phyloP scores from a whole-genome alignment of 345 rosid genomes.

The Sonneratia caseolaris region DNA sequence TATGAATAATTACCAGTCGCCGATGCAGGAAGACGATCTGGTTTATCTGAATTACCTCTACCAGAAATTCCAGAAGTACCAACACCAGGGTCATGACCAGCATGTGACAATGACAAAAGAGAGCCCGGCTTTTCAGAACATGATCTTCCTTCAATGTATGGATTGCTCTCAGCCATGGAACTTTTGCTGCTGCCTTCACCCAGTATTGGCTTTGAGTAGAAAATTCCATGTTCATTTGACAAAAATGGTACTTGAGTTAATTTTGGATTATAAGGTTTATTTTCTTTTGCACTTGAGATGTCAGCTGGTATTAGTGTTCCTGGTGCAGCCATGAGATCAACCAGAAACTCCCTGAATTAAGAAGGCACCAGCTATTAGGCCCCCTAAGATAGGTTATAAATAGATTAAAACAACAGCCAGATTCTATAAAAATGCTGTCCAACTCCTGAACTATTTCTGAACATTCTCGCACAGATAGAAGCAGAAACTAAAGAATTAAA shows the following conservation, averaged over 20 bases:
- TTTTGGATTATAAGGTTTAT: constrained; percentile 36
- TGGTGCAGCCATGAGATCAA: constrained; percentile 99
- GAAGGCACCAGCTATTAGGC: constrained; percentile 10
- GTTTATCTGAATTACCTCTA: constrained; percentile 32
- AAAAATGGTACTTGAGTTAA: constrained; percentile 35
- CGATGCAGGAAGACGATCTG: constrained; percentile 39
- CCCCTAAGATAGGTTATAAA: not conserved
- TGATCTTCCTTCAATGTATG: constrained; percentile 25
- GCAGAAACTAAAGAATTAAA: not conserved
- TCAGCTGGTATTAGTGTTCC: constrained; percentile 99
- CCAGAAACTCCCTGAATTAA: constrained; percentile 86
- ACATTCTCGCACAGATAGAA: not conserved
- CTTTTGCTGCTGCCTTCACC: constrained; percentile 70
- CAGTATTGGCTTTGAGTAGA: constrained; percentile 32
- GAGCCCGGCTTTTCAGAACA: constrained; percentile 29
- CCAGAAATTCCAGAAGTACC: constrained; percentile 45
- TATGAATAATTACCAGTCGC: constrained; percentile 34
- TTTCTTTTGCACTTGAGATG: constrained; percentile 49
- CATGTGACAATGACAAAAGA: constrained; percentile 22
- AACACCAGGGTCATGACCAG: constrained; percentile 32
- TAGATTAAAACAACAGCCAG: not conserved
- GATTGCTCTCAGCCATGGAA: constrained; percentile 26
- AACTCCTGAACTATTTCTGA: not conserved
- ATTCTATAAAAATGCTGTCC: not conserved
- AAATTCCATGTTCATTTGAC: constrained; percentile 30